phyloP scores from a whole-genome alignment of 1,284 basidiomycete genomes.

The Sanghuangporus sanghuang region DNA sequence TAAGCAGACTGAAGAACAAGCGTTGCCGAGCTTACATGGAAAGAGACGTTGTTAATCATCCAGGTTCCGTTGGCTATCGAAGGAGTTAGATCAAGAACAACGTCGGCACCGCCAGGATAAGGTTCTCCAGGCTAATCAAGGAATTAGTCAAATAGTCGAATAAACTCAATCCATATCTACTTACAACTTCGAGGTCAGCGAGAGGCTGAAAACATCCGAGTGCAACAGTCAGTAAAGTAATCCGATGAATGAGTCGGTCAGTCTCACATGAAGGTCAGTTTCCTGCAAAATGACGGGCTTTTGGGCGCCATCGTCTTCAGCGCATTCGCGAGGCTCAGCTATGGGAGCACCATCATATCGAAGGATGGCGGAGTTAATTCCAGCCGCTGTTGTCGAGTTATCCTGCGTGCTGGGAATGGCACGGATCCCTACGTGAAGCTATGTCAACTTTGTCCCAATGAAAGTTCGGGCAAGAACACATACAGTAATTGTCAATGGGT shows the following conservation, averaged over 20 bases:
- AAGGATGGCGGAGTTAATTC: constrained; percentile 34
- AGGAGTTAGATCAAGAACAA: constrained; percentile 23
- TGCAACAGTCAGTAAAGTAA: not conserved
- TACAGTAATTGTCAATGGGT: constrained; percentile 37
- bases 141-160: not conserved
- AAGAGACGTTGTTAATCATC: not conserved
- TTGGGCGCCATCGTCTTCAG: not conserved
- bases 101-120: constrained; percentile 26
- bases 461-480: not conserved
- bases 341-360: constrained; percentile 26
- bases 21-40: not conserved
- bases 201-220: constrained; percentile 21
- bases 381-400: constrained; percentile 23
- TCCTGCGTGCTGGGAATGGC: constrained; percentile 24
- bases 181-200: constrained; percentile 26
- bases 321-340: constrained; percentile 3
- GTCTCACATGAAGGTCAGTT: constrained; percentile 26
- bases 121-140: constrained; percentile 23
- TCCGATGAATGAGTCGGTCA: not conserved
- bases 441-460: not conserved
- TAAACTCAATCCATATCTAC: not conserved
- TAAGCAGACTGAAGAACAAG: not conserved
- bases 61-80: constrained; percentile 3
- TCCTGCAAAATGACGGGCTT: constrained; percentile 25
- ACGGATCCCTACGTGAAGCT: constrained; percentile 25